Evolutionary conservation across 164 flowering plant genomes (phyloP).

Genomic region (Berberis thunbergii): DNA sequence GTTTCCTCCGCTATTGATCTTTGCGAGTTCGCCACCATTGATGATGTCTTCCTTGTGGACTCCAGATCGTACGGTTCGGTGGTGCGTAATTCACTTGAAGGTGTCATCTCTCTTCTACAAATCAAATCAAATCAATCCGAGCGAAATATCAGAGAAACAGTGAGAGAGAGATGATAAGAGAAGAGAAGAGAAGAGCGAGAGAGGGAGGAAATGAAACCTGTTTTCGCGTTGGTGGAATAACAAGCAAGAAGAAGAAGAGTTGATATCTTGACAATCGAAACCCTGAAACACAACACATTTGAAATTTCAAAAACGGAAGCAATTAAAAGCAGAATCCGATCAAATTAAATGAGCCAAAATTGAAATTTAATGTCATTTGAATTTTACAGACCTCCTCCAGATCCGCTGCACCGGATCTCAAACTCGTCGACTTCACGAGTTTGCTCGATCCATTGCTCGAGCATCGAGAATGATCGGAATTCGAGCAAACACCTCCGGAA

Average conservation of each 20-base stretch:
- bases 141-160: neutral
- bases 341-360: neutral
- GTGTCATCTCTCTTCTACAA: constrained; percentile 29
- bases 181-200: neutral
- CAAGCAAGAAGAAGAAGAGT: no score
- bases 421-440: constrained; percentile 5
- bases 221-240: no score
- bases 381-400: neutral
- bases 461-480: constrained; percentile 20
- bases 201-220: no score
- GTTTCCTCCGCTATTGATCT: constrained; percentile 12
- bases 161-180: neutral
- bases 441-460: constrained; percentile 23
- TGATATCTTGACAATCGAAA: no score
- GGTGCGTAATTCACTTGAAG: constrained; percentile 23
- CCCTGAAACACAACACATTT: no score
- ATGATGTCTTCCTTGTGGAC: constrained; percentile 15
- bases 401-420: neutral
- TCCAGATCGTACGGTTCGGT: constrained; percentile 29
- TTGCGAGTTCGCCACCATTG: neutral
- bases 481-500: neutral
- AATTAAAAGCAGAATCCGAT: neutral
- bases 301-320: no score
- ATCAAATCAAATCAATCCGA: neutral
- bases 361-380: neutral